Percentiles rank a stretch among this genome's conserved stretches.
phyloP scores from a whole-genome alignment of 2,329 filamentous ascomycete species.

The Claviceps sp. region DNA sequence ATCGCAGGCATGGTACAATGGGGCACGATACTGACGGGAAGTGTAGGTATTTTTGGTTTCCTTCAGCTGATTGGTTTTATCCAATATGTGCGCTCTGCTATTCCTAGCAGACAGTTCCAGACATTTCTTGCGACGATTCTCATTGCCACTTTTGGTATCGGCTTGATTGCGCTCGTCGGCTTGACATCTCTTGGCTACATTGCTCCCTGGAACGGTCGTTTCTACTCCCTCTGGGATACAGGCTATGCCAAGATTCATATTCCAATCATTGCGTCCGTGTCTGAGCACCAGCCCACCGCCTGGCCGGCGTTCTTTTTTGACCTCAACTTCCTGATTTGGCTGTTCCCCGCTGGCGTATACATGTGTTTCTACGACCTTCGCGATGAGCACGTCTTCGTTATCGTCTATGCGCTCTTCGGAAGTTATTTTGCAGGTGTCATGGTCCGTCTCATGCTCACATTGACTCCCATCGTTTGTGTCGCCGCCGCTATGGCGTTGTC shows the following conservation, averaged over 20 bases:
- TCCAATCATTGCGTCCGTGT: constrained; percentile 98
- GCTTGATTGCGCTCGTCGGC: constrained; percentile 64
- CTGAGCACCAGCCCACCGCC: constrained; percentile 95
- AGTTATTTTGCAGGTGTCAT: constrained; percentile 99
- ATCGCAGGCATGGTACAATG: not conserved
- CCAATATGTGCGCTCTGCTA: constrained; percentile 75
- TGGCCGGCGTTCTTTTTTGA: constrained; percentile 99
- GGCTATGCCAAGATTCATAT: constrained; percentile 99
- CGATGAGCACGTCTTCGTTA: constrained; percentile 95
- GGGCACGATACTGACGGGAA: constrained; percentile 9
- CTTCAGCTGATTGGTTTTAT: constrained; percentile 88
- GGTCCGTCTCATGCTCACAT: constrained; percentile 95
- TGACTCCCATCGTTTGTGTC: constrained; percentile 93
- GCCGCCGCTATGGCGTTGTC: constrained; percentile 82
- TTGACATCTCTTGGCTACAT: constrained; percentile 83
- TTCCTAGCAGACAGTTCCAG: constrained; percentile 88
- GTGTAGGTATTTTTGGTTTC: constrained; percentile 78
- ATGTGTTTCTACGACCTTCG: constrained; percentile 89
- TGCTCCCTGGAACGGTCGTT: constrained; percentile 93
- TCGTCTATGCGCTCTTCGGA: constrained; percentile 91
- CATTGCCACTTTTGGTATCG: constrained; percentile 58
- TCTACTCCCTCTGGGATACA: constrained; percentile 99
- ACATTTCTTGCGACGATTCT: constrained; percentile 70
- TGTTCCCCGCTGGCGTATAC: constrained; percentile 97
- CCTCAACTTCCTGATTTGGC: constrained; percentile 94